These are phyloP conservation scores for Eucalyptus guilfoylei DNA, from an alignment of 345 rosid species.

Conservation along the genomic window DNA sequence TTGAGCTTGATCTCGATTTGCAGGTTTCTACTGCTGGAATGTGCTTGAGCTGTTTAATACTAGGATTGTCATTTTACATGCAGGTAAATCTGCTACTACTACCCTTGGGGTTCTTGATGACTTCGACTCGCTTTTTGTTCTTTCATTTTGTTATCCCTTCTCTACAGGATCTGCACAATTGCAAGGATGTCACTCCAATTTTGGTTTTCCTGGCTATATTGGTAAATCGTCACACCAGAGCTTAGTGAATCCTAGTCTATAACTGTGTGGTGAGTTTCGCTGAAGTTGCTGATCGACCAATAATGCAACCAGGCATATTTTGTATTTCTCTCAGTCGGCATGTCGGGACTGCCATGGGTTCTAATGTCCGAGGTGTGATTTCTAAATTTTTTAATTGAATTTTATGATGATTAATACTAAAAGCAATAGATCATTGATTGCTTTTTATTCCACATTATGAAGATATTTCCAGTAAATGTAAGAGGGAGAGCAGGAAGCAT, in stretches of 20 bases:
- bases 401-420: background rate
- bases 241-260: background rate
- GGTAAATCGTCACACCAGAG: background rate
- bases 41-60: background rate
- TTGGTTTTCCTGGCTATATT: background rate
- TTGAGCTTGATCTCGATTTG: background rate
- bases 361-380: slow-evolving; percentile 50
- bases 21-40: background rate
- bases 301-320: slow-evolving; percentile 18
- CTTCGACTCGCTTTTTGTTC: background rate
- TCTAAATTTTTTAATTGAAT: background rate
- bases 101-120: background rate
- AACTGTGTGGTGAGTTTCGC: too few relatives aligned
- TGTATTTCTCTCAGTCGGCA: background rate
- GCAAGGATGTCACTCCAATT: background rate
- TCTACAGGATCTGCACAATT: background rate
- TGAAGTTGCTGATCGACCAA: background rate
- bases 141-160: background rate
- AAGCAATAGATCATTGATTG: background rate
- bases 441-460: background rate
- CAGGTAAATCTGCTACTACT: background rate
- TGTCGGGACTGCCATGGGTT: background rate
- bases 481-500: slow-evolving; percentile 84
- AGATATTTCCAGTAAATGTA: slow-evolving; percentile 76
- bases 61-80: background rate